A percentile compares a stretch with the other conserved stretches of the same genome.
Evolutionary conservation across 148 eudicot genomes (phyloP).

Genomic region (Diospyros kaki): DNA sequence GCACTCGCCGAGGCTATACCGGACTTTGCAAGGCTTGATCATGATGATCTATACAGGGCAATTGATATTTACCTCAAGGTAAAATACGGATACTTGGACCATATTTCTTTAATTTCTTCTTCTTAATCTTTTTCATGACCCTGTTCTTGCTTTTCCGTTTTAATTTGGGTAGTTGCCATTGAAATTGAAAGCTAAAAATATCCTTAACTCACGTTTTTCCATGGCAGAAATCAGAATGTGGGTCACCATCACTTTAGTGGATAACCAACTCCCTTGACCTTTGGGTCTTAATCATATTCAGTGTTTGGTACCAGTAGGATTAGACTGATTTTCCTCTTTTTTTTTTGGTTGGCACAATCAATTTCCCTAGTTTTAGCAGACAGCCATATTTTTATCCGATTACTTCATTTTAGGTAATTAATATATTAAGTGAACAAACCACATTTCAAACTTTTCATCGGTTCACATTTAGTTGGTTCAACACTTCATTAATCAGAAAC

Average conservation of each 20-base stretch:
- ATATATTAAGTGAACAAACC: too few relatives aligned
- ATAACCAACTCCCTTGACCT: constrained; percentile 15
- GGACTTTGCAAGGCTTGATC: constrained; percentile 58
- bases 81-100: not conserved
- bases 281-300: not conserved
- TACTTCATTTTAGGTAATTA: not conserved
- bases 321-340: not conserved
- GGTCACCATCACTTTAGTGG: constrained; percentile 16
- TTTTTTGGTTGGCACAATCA: not conserved
- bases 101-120: not conserved
- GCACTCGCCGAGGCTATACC: constrained; percentile 69
- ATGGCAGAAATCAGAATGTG: not conserved
- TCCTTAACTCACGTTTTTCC: not conserved
- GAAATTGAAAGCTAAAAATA: not conserved
- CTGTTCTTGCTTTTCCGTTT: not conserved
- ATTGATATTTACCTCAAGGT: constrained; percentile 87
- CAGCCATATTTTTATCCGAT: too few relatives aligned
- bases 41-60: constrained; percentile 83
- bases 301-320: not conserved
- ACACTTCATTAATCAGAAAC: too few relatives aligned
- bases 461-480: constrained; percentile 1
- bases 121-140: not conserved
- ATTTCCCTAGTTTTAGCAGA: not conserved
- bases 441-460: not conserved
- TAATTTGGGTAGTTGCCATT: not conserved